Evolutionary conservation across 495 filamentous ascomycete genomes (phyloP), one percentile per base, ranked within the genome.

Genomic region (Aspergillus avenaceus): DNA sequence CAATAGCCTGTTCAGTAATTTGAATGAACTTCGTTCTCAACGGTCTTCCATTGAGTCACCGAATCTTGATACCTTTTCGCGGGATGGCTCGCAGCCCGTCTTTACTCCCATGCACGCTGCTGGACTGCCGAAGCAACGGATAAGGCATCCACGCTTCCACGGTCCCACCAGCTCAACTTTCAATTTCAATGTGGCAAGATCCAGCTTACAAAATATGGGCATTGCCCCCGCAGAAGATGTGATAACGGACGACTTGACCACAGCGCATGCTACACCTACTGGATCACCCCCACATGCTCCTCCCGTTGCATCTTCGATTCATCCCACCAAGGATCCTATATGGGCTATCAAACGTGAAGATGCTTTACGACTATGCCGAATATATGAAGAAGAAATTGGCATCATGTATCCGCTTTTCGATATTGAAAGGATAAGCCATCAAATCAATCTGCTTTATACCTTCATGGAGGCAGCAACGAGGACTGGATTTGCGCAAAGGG

Each of bases 131-230:
- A 63, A 70, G 63, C 58, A 66, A 52, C 69, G 69, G 28, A 45
- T 56, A 12, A 71, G 66, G 62, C 84, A 85, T 45, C 81, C 84
- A 19, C 80, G 79, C 8, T 95, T 92, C 54, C 86, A 86, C 43
- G 91, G 91, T 0, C 91, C 91, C 2, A 95, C 89, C 0, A 92
- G 88, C 70, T 87, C 84, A 8, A 82, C 84, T 6, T 96, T 90
- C 71, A 91, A 84, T 54, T 82, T 96, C 49, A 86, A 90, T 54
- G 86, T 95, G 4, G 91, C 91, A 19, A 90, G 88, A 62, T 88
- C 83, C 31, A 95, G 90, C 14, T 69, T 96, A 19, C 87, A 92
- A 54, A 89, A 82, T 49, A 95, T 96, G 90, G 91, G 90, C 2
- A 91, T 95, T 50, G 58, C 70, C 3, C 61, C 64, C 9, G 64